phyloP scores from a whole-genome alignment of 129 eudicot genomes.

The Pittosporum tobira region DNA sequence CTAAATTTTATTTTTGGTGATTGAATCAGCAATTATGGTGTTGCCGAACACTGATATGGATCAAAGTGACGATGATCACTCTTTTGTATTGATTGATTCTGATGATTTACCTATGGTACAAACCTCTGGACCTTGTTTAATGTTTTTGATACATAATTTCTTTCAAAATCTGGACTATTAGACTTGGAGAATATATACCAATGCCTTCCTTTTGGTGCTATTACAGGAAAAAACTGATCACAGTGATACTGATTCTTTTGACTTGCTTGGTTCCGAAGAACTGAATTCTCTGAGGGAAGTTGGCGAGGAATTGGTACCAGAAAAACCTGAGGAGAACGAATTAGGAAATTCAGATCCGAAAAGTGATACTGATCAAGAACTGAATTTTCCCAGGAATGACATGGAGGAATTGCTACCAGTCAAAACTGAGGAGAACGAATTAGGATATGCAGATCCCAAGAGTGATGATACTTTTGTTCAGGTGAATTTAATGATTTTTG shows the following conservation, averaged over 20 bases:
- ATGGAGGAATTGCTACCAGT: conserved; percentile 15
- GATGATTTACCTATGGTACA: conserved; percentile 17
- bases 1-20: too few relatives aligned
- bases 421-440: neutral
- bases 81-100: conserved; percentile 26
- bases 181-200: conserved; percentile 8
- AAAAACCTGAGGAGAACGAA: neutral
- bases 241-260: conserved; percentile 29
- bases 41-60: conserved; percentile 26
- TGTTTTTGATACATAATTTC: neutral
- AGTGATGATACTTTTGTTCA: neutral
- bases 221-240: conserved; percentile 14
- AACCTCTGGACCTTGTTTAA: neutral
- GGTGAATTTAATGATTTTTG: neutral
- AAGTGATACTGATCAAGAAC: conserved; percentile 17
- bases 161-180: too few relatives aligned
- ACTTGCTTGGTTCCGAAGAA: conserved; percentile 28
- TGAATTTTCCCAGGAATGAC: conserved; percentile 9
- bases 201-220: conserved; percentile 14
- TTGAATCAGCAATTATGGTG: neutral
- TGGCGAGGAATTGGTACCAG: conserved; percentile 15
- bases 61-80: conserved; percentile 35
- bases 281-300: conserved; percentile 11
- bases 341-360: conserved; percentile 2
- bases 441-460: conserved; percentile 5